Percentiles rank a stretch among this genome's conserved stretches.
Conservation (phyloP, 2,329 filamentous ascomycete genomes). For the Neoarthrinium moseri region DNA sequence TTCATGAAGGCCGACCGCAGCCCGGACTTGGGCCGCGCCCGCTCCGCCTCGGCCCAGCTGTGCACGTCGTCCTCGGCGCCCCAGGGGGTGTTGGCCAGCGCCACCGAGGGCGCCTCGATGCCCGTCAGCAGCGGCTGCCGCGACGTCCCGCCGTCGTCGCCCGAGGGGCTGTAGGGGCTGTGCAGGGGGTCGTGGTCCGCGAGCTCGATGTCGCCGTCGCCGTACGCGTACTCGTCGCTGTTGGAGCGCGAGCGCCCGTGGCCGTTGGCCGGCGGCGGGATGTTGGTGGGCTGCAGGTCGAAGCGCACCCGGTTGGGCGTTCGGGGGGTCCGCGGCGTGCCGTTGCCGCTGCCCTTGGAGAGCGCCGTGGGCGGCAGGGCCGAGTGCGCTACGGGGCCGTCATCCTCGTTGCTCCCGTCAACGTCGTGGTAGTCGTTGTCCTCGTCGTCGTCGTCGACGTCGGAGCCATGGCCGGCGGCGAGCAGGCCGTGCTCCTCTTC, state of each 20-base stretch:
- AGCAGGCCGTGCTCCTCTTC: conserved; percentile 40
- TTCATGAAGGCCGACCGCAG: conserved; percentile 95
- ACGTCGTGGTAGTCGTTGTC: too few relatives aligned
- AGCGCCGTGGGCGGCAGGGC: not conserved
- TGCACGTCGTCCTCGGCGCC: conserved; percentile 39
- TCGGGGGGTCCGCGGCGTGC: conserved; percentile 39
- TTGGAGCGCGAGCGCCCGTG: conserved; percentile 1
- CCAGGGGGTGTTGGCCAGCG: conserved; percentile 61
- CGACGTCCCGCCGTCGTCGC: conserved; percentile 49
- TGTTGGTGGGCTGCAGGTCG: conserved; percentile 37
- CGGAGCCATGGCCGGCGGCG: conserved; percentile 21
- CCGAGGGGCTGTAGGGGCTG: conserved; percentile 26
- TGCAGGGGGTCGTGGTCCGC: conserved; percentile 13
- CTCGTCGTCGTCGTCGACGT: conserved; percentile 22
- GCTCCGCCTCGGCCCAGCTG: conserved; percentile 53
- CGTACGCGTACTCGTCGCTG: conserved; percentile 13
- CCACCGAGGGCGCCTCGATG: conserved; percentile 68
- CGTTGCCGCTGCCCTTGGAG: not conserved
- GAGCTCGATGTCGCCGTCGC: conserved; percentile 23
- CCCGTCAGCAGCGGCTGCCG: conserved; percentile 67
- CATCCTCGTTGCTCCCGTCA: conserved; percentile 15
- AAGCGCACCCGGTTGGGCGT: conserved; percentile 69
- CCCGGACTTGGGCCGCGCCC: conserved; percentile 74
- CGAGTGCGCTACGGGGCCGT: not conserved
- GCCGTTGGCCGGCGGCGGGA: conserved; percentile 26